These are phyloP conservation scores for Chalciporus pseudorubinellus DNA, from an alignment of 768 basidiomycete genomes.

Conservation along the genomic window DNA sequence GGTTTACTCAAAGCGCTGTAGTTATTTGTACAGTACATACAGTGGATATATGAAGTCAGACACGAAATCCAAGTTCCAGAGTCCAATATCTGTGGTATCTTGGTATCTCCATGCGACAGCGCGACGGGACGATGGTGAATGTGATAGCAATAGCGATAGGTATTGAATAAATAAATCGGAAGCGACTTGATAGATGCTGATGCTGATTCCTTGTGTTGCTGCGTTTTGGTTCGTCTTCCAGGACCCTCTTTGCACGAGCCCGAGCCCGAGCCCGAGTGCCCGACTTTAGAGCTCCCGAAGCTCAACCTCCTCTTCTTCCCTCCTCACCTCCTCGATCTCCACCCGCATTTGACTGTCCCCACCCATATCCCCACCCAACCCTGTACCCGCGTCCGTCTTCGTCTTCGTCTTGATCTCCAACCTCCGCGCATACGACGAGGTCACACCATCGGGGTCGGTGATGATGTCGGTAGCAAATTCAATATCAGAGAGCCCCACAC, in stretches of 20 bases:
- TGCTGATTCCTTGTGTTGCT: too few species aligned
- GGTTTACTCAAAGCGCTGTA: too few species aligned
- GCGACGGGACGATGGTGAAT: too few species aligned
- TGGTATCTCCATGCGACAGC: constrained; percentile 4
- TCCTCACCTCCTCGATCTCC: not conserved
- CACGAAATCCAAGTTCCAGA: too few species aligned
- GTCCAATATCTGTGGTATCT: constrained; percentile 46
- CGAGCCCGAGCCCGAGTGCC: too few species aligned
- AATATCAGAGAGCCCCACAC: constrained; percentile 21
- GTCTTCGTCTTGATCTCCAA: constrained; percentile 8
- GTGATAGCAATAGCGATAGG: too few species aligned
- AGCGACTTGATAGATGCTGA: too few species aligned
- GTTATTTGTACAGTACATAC: too few species aligned
- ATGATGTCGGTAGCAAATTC: constrained; percentile 17
- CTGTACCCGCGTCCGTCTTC: not conserved
- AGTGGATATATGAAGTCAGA: too few species aligned
- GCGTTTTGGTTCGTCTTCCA: too few species aligned
- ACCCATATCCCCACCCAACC: not conserved
- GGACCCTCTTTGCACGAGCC: too few species aligned
- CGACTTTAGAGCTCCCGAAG: not conserved
- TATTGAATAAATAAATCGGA: too few species aligned
- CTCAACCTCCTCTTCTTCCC: not conserved
- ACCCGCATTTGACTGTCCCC: not conserved
- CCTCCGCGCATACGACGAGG: not conserved
- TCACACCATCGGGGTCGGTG: not conserved